phyloP scores from a whole-genome alignment of 1,139 yeast species.

The Tardiomyces digboiensis region DNA sequence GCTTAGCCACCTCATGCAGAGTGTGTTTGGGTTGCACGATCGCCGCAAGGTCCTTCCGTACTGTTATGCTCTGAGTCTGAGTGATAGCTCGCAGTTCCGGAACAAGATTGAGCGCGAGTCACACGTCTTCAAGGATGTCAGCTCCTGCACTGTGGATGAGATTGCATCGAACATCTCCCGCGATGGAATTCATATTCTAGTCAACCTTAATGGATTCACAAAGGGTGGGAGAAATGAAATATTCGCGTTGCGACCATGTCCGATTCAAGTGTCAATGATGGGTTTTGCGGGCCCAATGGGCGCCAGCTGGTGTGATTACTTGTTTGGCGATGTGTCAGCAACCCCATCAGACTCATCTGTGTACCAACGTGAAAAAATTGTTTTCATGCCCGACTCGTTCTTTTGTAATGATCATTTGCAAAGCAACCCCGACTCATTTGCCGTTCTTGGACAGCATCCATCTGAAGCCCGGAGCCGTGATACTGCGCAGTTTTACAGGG shows the following conservation, averaged over 20 bases:
- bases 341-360: slow-evolving; percentile 5
- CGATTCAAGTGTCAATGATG: slow-evolving; percentile 25
- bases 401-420: slow-evolving; percentile 29
- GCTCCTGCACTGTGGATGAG: slow-evolving; percentile 18
- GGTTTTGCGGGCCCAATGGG: slow-evolving; percentile 29
- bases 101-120: slow-evolving; percentile 20
- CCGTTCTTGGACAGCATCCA: neutral
- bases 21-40: slow-evolving; percentile 25
- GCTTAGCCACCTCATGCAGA: slow-evolving; percentile 27
- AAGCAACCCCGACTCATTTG: slow-evolving; percentile 20
- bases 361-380: slow-evolving; percentile 19
- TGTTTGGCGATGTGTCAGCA: slow-evolving; percentile 19
- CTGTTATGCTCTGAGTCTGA: slow-evolving; percentile 24
- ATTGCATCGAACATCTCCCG: slow-evolving; percentile 19
- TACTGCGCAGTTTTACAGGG: slow-evolving; percentile 6
- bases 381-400: slow-evolving; percentile 25
- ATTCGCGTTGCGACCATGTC: slow-evolving; percentile 26
- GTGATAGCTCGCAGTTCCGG: slow-evolving; percentile 23
- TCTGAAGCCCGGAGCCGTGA: neutral
- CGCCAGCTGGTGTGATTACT: slow-evolving; percentile 25
- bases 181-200: slow-evolving; percentile 26
- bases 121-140: slow-evolving; percentile 21
- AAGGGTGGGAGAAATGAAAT: slow-evolving; percentile 27
- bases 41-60: slow-evolving; percentile 16
- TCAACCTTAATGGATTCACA: slow-evolving; percentile 27